These are phyloP conservation scores for Thermothelomyces thermophilus DNA, from an alignment of 2,329 filamentous ascomycete species.

Conservation along the genomic window DNA sequence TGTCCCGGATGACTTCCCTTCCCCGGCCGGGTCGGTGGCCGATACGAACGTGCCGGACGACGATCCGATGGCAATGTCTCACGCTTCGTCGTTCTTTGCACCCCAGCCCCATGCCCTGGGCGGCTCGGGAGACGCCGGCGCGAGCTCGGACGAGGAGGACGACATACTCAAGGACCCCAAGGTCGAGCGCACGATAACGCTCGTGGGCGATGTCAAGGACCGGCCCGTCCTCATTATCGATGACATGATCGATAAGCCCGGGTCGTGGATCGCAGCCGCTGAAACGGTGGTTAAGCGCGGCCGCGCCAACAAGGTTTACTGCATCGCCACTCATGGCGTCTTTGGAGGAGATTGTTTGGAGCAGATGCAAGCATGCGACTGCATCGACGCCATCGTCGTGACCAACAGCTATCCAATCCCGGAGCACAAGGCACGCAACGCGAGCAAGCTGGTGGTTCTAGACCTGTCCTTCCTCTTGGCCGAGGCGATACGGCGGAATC, in stretches of 20 bases:
- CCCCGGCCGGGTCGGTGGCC: constrained; percentile 64
- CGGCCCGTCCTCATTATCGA: constrained; percentile 91
- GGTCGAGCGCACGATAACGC: constrained; percentile 88
- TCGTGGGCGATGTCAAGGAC: constrained; percentile 90
- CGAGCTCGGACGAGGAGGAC: constrained; percentile 85
- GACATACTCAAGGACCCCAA: constrained; percentile 74
- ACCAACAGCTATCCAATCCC: constrained; percentile 96
- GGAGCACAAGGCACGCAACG: constrained; percentile 61
- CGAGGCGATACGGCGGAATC: constrained; percentile 91
- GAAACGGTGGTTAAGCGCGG: constrained; percentile 95
- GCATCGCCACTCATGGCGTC: constrained; percentile 92
- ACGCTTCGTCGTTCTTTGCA: constrained; percentile 74
- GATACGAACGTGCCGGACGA: constrained; percentile 60
- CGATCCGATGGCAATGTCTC: constrained; percentile 74
- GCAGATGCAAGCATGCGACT: constrained; percentile 85
- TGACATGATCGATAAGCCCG: constrained; percentile 97
- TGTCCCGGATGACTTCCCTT: constrained; percentile 87
- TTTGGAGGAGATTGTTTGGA: constrained; percentile 86
- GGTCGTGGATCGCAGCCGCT: constrained; percentile 93
- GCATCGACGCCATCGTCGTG: constrained; percentile 88
- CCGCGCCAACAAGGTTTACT: constrained; percentile 87
- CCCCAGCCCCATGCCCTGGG: constrained; percentile 66
- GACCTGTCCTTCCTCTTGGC: constrained; percentile 82
- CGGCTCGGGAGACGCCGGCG: constrained; percentile 76
- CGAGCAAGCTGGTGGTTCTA: constrained; percentile 79